Evolutionary conservation across 208 protist genomes (phyloP).

Genomic region (Acanthamoeba culbertsoni): DNA sequence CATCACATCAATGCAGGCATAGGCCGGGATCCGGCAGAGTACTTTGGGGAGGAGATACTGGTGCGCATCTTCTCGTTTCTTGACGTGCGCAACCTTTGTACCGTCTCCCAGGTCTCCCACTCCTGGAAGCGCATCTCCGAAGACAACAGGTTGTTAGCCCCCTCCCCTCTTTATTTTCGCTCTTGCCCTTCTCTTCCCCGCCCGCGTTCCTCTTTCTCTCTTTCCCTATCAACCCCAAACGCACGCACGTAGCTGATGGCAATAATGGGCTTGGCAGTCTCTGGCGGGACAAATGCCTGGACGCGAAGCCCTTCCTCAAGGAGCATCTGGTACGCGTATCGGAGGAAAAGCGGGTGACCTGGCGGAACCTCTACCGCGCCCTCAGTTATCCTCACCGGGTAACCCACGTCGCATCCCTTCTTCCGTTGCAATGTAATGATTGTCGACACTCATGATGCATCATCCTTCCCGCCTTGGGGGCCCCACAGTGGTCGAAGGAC

Average conservation of each 20-base stretch:
- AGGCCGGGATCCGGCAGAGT: slow-evolving; percentile 12
- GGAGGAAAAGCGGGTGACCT: background rate
- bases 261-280: background rate
- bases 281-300: background rate
- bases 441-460: background rate
- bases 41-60: slow-evolving; percentile 33
- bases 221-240: no score
- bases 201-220: background rate
- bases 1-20: background rate
- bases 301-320: background rate
- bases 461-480: background rate
- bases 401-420: background rate
- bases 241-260: background rate
- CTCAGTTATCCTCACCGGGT: background rate
- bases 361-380: background rate
- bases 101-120: background rate
- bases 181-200: background rate
- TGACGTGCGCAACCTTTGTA: background rate
- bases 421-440: no score
- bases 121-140: slow-evolving; percentile 42
- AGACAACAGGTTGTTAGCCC: background rate
- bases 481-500: slow-evolving; percentile 14
- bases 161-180: background rate
- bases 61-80: slow-evolving; percentile 50
- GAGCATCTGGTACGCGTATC: background rate